Percentiles rank a stretch among this genome's conserved stretches.
These are phyloP conservation scores for Malus fusca DNA, from an alignment of 306 rosid genomes.

Conservation along the genomic window DNA sequence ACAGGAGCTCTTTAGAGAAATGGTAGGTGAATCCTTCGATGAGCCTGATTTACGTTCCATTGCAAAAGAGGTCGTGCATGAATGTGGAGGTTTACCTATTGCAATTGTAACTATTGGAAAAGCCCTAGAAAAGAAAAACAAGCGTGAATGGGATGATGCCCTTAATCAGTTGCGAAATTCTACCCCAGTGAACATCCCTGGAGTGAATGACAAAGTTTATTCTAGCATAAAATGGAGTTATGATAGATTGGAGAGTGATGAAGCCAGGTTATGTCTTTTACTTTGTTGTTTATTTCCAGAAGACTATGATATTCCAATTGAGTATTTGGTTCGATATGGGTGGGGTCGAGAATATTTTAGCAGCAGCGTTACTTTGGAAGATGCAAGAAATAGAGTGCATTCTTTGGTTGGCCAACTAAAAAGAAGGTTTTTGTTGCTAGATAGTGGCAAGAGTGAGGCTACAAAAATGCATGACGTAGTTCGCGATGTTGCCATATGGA, in stretches of 20 bases:
- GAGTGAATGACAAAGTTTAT: neutral
- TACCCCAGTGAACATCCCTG: neutral
- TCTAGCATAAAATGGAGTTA: constrained; percentile 7
- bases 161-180: constrained; percentile 5
- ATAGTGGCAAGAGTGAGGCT: rapidly evolving
- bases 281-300: constrained; percentile 23
- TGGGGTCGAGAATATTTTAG: constrained; percentile 13
- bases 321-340: constrained; percentile 4
- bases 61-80: too few species aligned
- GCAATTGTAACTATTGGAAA: too few species aligned
- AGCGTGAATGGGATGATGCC: too few species aligned
- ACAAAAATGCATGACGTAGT: constrained; percentile 14
- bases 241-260: neutral
- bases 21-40: too few species aligned
- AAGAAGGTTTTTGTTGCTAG: constrained; percentile 9
- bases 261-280: constrained; percentile 6
- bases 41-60: too few species aligned
- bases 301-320: constrained; percentile 14
- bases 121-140: too few species aligned
- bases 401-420: constrained; percentile 10
- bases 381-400: constrained; percentile 17
- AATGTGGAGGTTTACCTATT: too few species aligned
- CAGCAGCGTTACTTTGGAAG: neutral
- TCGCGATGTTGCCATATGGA: constrained; percentile 9
- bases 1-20: too few species aligned